Conservation (phyloP, 73 alveolate genomes). For the Symbiodinium pilosum region DNA sequence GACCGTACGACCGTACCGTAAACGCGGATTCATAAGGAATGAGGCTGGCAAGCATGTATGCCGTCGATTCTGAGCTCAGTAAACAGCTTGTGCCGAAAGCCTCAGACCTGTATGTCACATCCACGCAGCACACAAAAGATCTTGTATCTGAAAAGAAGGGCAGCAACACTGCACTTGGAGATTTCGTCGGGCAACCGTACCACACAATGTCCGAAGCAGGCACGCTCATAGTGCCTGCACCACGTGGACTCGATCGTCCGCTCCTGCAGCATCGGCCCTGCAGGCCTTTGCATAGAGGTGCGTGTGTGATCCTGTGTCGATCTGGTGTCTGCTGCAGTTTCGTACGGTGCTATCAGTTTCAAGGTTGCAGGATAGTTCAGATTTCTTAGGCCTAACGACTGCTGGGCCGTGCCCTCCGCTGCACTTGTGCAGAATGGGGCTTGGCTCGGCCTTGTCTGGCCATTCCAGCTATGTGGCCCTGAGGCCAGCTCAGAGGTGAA, state of each 20-base stretch:
- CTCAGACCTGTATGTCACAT: too few relatives aligned
- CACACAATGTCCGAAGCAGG: not conserved
- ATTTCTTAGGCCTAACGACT: not conserved
- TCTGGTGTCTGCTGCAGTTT: too few relatives aligned
- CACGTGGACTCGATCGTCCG: not conserved
- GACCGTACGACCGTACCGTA: too few relatives aligned
- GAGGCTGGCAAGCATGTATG: too few relatives aligned
- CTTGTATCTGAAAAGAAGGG: not conserved
- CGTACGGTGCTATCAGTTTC: too few relatives aligned
- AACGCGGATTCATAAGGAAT: too few relatives aligned
- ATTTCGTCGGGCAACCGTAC: not conserved
- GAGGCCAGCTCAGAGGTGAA: not conserved
- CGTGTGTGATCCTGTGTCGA: too few relatives aligned
- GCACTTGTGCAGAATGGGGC: not conserved
- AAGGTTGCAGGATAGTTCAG: not conserved
- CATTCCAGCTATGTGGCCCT: not conserved
- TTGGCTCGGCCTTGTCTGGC: not conserved
- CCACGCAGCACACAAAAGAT: too few relatives aligned
- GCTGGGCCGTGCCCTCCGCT: not conserved
- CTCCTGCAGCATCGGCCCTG: not conserved
- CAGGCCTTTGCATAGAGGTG: too few relatives aligned
- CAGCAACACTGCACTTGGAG: not conserved
- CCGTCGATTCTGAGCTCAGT: too few relatives aligned
- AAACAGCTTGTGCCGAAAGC: too few relatives aligned
- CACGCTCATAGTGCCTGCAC: conserved; percentile 2